Percentiles rank a stretch among this genome's conserved stretches.
phyloP scores from a whole-genome alignment of 108 stramenopile species.

The Nitzschia sp. region DNA sequence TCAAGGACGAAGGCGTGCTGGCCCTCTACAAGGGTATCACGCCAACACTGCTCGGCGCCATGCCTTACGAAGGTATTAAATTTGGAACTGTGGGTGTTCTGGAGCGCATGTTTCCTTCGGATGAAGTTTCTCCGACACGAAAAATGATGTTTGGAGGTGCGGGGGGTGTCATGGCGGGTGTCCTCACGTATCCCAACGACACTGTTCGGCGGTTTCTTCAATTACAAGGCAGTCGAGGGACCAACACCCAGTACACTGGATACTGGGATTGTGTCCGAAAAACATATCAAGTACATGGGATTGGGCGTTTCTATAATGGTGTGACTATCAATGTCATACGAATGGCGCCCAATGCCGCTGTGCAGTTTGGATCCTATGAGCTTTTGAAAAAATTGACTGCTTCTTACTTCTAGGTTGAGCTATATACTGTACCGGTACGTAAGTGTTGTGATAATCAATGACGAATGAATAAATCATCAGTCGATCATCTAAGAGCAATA shows the following conservation, averaged over 20 bases:
- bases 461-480: too few relatives aligned
- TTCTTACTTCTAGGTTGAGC: slow-evolving; percentile 25
- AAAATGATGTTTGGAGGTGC: slow-evolving; percentile 84
- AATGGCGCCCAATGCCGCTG: slow-evolving; percentile 87
- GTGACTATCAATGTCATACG: slow-evolving; percentile 75
- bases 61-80: slow-evolving; percentile 91
- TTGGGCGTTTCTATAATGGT: slow-evolving; percentile 79
- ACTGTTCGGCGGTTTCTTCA: slow-evolving; percentile 86
- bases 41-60: slow-evolving; percentile 82
- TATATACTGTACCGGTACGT: too few relatives aligned
- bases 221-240: slow-evolving; percentile 85
- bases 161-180: slow-evolving; percentile 79
- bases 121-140: slow-evolving; percentile 34
- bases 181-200: slow-evolving; percentile 90
- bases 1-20: slow-evolving; percentile 72
- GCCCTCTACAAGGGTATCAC: slow-evolving; percentile 83
- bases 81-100: slow-evolving; percentile 89
- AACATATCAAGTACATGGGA: slow-evolving; percentile 61
- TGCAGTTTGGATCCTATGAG: slow-evolving; percentile 88
- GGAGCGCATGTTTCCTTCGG: slow-evolving; percentile 61
- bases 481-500: too few relatives aligned
- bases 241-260: slow-evolving; percentile 60
- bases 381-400: slow-evolving; percentile 59
- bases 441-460: too few relatives aligned
- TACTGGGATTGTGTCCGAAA: slow-evolving; percentile 84